phyloP scores from a whole-genome alignment of 139 green algal genomes.

The Chlamydomonas sphaeroides region DNA sequence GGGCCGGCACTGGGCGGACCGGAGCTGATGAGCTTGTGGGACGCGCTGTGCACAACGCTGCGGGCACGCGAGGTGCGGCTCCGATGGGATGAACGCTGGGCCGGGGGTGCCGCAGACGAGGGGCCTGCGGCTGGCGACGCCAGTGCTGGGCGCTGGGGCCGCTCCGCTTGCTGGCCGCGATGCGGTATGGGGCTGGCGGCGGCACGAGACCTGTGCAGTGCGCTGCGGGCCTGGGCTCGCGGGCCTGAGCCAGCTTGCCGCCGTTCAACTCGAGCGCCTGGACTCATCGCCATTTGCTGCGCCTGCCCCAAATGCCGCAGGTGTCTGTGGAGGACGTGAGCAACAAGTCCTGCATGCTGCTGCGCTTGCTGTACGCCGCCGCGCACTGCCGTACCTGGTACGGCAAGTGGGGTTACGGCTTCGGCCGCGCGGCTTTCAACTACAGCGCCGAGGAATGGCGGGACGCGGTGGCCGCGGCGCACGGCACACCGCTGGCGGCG shows the following conservation, averaged over 20 bases:
- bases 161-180: too few species aligned
- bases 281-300: too few species aligned
- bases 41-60: conserved; percentile 86
- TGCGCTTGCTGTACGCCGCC: conserved; percentile 87
- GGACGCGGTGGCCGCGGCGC: conserved; percentile 64
- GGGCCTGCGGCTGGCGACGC: too few species aligned
- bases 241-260: too few species aligned
- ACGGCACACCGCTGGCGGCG: conserved; percentile 49
- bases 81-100: too few species aligned
- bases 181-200: too few species aligned
- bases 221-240: too few species aligned
- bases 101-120: too few species aligned
- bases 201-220: too few species aligned
- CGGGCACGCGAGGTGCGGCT: conserved; percentile 62
- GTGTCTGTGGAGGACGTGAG: conserved; percentile 92
- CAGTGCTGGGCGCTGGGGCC: too few species aligned
- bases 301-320: too few species aligned
- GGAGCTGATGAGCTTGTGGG: conserved; percentile 94
- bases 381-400: conserved; percentile 90
- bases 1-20: conserved; percentile 53
- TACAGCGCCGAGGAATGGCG: conserved; percentile 70
- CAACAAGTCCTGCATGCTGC: conserved; percentile 91
- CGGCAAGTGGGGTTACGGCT: conserved; percentile 91
- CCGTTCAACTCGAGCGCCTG: too few species aligned
- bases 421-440: conserved; percentile 89